These are phyloP conservation scores for Xerocomus potaroensis DNA, from an alignment of 768 basidiomycete genomes.

Conservation along the genomic window DNA sequence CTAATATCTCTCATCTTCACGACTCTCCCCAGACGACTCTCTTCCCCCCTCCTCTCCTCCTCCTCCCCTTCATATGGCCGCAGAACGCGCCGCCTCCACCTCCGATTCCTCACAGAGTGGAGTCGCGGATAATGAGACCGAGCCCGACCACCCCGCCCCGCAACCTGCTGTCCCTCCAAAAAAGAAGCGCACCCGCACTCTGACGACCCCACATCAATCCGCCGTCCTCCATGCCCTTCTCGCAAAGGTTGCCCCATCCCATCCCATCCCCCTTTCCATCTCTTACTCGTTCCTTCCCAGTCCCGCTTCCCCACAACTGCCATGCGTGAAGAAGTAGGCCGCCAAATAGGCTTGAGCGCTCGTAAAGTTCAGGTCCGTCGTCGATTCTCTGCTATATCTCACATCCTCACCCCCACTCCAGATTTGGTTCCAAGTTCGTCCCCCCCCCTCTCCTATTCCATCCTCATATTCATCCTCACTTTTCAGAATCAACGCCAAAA, in stretches of 20 bases:
- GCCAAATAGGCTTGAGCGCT: slow-evolving; percentile 83
- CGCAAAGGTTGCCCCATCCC: slow-evolving; percentile 66
- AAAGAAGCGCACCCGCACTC: slow-evolving; percentile 75
- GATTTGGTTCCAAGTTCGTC: slow-evolving; percentile 84
- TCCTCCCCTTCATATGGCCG: slow-evolving; percentile 20
- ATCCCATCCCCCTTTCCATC: background rate
- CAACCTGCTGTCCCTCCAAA: slow-evolving; percentile 36
- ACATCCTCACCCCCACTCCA: slow-evolving; percentile 28
- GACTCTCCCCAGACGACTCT: slow-evolving; percentile 18
- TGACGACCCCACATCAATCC: slow-evolving; percentile 86
- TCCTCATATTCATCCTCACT: slow-evolving; percentile 5
- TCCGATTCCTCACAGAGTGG: slow-evolving; percentile 47
- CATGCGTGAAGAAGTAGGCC: slow-evolving; percentile 83
- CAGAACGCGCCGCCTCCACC: slow-evolving; percentile 23
- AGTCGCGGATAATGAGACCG: slow-evolving; percentile 58
- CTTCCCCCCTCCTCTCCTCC: slow-evolving; percentile 5
- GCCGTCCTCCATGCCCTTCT: slow-evolving; percentile 83
- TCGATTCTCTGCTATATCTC: slow-evolving; percentile 1
- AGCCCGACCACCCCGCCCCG: slow-evolving; percentile 35
- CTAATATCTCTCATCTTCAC: slow-evolving; percentile 23
- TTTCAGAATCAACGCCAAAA: slow-evolving; percentile 84
- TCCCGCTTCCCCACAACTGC: slow-evolving; percentile 87
- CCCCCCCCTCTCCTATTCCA: background rate
- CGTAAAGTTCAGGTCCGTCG: slow-evolving; percentile 81
- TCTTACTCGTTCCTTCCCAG: slow-evolving; percentile 34